Conservation (phyloP, 345 rosid species). For the Geranium brycei region DNA sequence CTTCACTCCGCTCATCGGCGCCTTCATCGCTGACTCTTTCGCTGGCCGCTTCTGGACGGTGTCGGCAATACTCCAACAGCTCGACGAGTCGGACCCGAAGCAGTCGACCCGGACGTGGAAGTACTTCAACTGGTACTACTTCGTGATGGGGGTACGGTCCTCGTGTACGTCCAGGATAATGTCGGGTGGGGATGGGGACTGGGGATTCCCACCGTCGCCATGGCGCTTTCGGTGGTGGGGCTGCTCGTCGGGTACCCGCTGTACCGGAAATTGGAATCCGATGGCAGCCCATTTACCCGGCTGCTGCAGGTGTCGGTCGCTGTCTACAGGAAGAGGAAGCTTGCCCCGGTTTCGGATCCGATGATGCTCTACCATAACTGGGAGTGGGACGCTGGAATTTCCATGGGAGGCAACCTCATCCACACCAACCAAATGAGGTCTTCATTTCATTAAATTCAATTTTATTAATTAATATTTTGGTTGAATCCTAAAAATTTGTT, state of each 20-base stretch:
- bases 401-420: slow-evolving; percentile 48
- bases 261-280: slow-evolving; percentile 65
- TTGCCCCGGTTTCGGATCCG: slow-evolving; percentile 33
- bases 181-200: slow-evolving; percentile 87
- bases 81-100: slow-evolving; percentile 24
- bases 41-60: slow-evolving; percentile 90
- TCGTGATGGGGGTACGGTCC: slow-evolving; percentile 72
- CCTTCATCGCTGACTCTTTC: slow-evolving; percentile 67
- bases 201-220: slow-evolving; percentile 61
- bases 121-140: slow-evolving; percentile 88
- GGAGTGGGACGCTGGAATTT: slow-evolving; percentile 63
- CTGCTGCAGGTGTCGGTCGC: slow-evolving; percentile 64
- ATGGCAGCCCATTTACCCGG: slow-evolving; percentile 92
- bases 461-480: too few relatives aligned
- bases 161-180: slow-evolving; percentile 70
- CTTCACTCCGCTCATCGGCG: slow-evolving; percentile 77
- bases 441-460: slow-evolving; percentile 3
- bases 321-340: slow-evolving; percentile 55
- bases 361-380: slow-evolving; percentile 41
- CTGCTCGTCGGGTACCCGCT: slow-evolving; percentile 47
- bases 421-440: slow-evolving; percentile 61
- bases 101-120: slow-evolving; percentile 60
- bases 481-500: too few relatives aligned
- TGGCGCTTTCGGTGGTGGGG: slow-evolving; percentile 56
- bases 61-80: slow-evolving; percentile 56